Conservation (phyloP, 2,329 filamentous ascomycete genomes). For the Pseudogymnoascus sp. region DNA sequence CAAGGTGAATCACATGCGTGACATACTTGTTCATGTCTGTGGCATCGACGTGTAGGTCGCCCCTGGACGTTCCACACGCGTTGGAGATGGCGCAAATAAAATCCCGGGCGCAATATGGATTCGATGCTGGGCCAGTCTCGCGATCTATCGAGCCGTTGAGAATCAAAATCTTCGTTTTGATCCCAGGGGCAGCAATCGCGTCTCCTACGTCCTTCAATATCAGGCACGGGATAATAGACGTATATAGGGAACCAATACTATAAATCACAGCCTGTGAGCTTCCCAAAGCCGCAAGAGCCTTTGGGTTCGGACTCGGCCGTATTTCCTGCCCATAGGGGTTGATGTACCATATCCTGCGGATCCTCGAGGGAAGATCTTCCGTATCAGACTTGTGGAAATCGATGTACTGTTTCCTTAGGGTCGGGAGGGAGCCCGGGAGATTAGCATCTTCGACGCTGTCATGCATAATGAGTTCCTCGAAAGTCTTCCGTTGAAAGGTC, state of each 20-base stretch:
- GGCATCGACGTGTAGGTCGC: slow-evolving; percentile 24
- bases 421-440: slow-evolving; percentile 72
- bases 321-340: slow-evolving; percentile 98
- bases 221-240: slow-evolving; percentile 76
- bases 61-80: slow-evolving; percentile 43
- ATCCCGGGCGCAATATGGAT: slow-evolving; percentile 66
- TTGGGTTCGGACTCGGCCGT: slow-evolving; percentile 72
- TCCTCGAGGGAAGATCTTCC: slow-evolving; percentile 68
- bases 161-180: slow-evolving; percentile 59
- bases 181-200: slow-evolving; percentile 42
- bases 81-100: slow-evolving; percentile 75
- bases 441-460: slow-evolving; percentile 73
- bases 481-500: slow-evolving; percentile 8
- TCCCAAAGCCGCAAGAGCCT: slow-evolving; percentile 63
- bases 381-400: slow-evolving; percentile 69
- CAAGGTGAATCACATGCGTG: slow-evolving; percentile 76
- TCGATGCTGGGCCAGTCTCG: slow-evolving; percentile 66
- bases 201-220: slow-evolving; percentile 70
- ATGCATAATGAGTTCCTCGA: slow-evolving; percentile 43
- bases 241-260: slow-evolving; percentile 91
- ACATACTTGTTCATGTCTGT: slow-evolving; percentile 49
- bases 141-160: slow-evolving; percentile 77
- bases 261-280: slow-evolving; percentile 69
- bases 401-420: slow-evolving; percentile 73
- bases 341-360: slow-evolving; percentile 89